Evolutionary conservation across 352 stramenopile genomes (phyloP).

Genomic region (Globisporangium nunn): DNA sequence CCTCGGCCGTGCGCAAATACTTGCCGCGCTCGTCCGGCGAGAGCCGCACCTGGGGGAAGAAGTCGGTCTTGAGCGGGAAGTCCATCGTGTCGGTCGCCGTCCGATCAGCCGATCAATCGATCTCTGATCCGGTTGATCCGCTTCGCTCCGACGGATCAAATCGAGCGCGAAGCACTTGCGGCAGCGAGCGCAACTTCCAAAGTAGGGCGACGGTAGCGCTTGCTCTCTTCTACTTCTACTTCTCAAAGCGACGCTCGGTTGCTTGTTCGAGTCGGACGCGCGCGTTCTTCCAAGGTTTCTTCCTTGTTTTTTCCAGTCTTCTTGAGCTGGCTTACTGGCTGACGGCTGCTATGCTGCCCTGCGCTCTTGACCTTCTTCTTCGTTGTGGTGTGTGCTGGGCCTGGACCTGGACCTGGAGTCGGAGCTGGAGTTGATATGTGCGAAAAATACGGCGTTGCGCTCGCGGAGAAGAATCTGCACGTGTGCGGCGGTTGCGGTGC

Average conservation of each 20-base stretch:
- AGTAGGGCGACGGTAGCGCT: not conserved
- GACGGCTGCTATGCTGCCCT: too few relatives aligned
- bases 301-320: not conserved
- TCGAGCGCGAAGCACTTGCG: not conserved
- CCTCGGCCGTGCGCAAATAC: constrained; percentile 39
- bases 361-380: too few relatives aligned
- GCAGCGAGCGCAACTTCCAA: constrained; percentile 5
- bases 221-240: too few relatives aligned
- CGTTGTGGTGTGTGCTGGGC: too few relatives aligned
- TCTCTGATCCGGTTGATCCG: too few relatives aligned
- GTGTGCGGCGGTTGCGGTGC: too few relatives aligned
- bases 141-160: not conserved
- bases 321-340: not conserved
- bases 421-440: too few relatives aligned
- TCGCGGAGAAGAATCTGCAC: too few relatives aligned
- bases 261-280: not conserved
- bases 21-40: constrained; percentile 31
- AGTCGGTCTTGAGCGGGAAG: constrained; percentile 62
- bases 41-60: constrained; percentile 57
- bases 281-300: not conserved
- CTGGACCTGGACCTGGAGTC: too few relatives aligned
- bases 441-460: too few relatives aligned
- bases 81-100: constrained; percentile 30
- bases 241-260: not conserved
- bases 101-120: not conserved